Conservation (phyloP, 306 rosid species). For the Vigna radiata region DNA sequence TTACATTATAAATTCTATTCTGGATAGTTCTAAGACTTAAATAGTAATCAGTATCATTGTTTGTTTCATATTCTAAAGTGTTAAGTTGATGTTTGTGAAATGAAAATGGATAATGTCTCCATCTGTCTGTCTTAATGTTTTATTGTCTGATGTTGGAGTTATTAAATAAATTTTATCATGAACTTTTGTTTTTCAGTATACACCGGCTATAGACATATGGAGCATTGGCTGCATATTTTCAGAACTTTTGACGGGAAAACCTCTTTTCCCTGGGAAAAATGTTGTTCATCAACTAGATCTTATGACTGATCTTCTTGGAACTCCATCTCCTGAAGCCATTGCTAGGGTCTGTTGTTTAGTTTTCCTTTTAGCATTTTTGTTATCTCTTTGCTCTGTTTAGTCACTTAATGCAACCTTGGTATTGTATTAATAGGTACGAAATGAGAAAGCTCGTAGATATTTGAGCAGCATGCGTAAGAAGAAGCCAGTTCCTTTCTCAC, state of each 20-base stretch:
- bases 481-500: slow-evolving; percentile 85
- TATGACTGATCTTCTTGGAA: slow-evolving; percentile 97
- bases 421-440: slow-evolving; percentile 67
- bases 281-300: slow-evolving; percentile 97
- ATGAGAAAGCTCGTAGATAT: slow-evolving; percentile 98
- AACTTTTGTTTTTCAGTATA: slow-evolving; percentile 66
- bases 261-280: slow-evolving; percentile 99
- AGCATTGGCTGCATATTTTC: slow-evolving; percentile 99
- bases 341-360: slow-evolving; percentile 74
- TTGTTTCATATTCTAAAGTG: slow-evolving; percentile 22
- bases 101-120: slow-evolving; percentile 23
- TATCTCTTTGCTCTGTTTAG: not conserved
- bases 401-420: slow-evolving; percentile 39
- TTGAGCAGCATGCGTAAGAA: slow-evolving; percentile 96
- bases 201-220: slow-evolving; percentile 99
- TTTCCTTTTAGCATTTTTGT: slow-evolving; percentile 29
- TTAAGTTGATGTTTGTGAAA: slow-evolving; percentile 35
- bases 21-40: slow-evolving; percentile 13
- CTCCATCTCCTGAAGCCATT: slow-evolving; percentile 87
- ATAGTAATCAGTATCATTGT: slow-evolving; percentile 6
- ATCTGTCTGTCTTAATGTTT: slow-evolving; percentile 6
- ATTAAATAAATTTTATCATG: slow-evolving; percentile 27
- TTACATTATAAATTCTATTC: not conserved
- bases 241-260: slow-evolving; percentile 96
- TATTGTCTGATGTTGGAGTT: slow-evolving; percentile 27